phyloP scores from a whole-genome alignment of 2,329 filamentous ascomycete species.

The Colletotrichum agaves region DNA sequence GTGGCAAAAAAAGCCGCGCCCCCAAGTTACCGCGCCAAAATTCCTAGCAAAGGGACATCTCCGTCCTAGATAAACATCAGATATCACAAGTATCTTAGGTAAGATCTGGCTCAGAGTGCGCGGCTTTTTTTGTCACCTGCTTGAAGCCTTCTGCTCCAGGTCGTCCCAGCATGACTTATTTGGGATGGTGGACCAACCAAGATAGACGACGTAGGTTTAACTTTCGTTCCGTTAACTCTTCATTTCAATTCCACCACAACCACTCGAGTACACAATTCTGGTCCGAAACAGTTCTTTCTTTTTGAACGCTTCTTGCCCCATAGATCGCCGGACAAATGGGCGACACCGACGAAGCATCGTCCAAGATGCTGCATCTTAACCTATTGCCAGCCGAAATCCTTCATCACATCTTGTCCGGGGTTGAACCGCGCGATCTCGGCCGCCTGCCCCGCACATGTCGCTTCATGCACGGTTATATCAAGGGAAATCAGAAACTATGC shows the following conservation, averaged over 20 bases:
- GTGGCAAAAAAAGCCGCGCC: too few species aligned
- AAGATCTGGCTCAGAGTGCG: too few species aligned
- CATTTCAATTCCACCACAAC: conserved; percentile 4
- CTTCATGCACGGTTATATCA: conserved; percentile 63
- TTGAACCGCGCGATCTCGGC: conserved; percentile 67
- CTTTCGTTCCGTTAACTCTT: conserved; percentile 11
- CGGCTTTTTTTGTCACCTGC: too few species aligned
- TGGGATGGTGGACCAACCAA: conserved; percentile 13
- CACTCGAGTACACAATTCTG: neutral
- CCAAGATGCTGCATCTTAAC: conserved; percentile 25
- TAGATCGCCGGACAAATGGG: conserved; percentile 2
- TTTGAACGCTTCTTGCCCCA: neutral
- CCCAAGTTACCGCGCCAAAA: too few species aligned
- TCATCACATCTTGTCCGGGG: conserved; percentile 67
- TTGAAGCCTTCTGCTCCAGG: neutral
- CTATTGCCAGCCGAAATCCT: conserved; percentile 71
- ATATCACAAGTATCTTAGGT: too few species aligned
- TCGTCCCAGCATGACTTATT: conserved; percentile 2
- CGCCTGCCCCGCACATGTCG: conserved; percentile 63
- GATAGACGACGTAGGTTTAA: conserved; percentile 30
- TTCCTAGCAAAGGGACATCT: too few species aligned
- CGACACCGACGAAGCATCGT: neutral
- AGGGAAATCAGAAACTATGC: conserved; percentile 68
- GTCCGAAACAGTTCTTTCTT: neutral
- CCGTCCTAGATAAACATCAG: too few species aligned